phyloP scores from a whole-genome alignment of 306 rosid species.

The Casuarina cunninghamiana region DNA sequence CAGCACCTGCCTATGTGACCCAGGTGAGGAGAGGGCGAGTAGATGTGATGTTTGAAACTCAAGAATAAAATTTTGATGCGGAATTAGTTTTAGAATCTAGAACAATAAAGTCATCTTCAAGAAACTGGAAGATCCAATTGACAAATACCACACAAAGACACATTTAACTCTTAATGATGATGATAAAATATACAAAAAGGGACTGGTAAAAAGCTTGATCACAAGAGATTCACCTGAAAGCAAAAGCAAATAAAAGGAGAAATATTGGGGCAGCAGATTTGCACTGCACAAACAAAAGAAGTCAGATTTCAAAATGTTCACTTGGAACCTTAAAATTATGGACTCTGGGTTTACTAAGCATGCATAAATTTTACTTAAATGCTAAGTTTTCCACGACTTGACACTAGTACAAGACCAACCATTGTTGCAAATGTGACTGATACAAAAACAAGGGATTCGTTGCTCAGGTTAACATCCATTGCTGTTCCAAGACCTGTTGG shows the following conservation, averaged over 20 bases:
- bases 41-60: neutral
- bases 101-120: neutral
- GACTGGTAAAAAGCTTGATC: slow-evolving; percentile 20
- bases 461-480: slow-evolving; percentile 93
- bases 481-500: slow-evolving; percentile 98
- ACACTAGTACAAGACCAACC: slow-evolving; percentile 56
- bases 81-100: neutral
- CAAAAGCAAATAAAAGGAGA: slow-evolving; percentile 95
- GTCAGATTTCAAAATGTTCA: slow-evolving; percentile 17
- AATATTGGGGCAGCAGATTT: slow-evolving; percentile 99
- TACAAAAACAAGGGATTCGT: slow-evolving; percentile 90
- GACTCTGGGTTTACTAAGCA: slow-evolving; percentile 11
- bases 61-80: neutral
- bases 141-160: neutral
- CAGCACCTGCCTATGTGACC: neutral
- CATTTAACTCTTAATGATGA: neutral
- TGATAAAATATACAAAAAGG: neutral
- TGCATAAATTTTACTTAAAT: slow-evolving; percentile 20
- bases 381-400: slow-evolving; percentile 4
- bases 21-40: neutral
- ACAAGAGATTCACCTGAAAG: slow-evolving; percentile 69
- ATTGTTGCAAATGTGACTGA: slow-evolving; percentile 99
- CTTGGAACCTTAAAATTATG: slow-evolving; percentile 16
- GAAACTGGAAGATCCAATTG: neutral
- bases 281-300: slow-evolving; percentile 65